Evolutionary conservation across 208 protist species (phyloP).

Genomic region (Leishmania guyanensis): DNA sequence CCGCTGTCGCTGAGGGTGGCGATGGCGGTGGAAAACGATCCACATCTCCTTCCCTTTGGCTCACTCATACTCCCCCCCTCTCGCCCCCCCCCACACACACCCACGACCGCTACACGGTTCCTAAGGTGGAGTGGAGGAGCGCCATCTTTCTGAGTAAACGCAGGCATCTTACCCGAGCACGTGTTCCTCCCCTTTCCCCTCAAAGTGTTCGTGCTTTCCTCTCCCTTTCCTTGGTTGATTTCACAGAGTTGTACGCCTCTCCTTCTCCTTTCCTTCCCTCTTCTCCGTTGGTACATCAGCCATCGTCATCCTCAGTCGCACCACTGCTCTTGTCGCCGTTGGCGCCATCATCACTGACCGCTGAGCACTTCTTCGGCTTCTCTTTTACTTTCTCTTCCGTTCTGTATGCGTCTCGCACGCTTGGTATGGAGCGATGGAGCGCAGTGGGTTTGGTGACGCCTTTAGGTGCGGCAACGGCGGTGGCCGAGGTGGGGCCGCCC

Average conservation of each 20-base stretch:
- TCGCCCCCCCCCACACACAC: not conserved
- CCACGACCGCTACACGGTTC: not conserved
- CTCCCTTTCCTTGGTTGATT: not conserved
- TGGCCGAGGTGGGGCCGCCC: not conserved
- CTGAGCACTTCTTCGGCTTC: not conserved
- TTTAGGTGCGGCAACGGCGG: not conserved
- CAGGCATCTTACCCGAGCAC: not conserved
- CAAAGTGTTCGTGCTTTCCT: not conserved
- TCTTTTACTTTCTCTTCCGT: not conserved
- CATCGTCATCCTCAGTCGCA: not conserved
- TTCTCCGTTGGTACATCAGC: not conserved
- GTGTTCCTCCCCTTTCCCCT: not conserved
- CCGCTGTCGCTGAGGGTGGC: not conserved
- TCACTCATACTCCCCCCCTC: not conserved
- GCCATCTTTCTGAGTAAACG: not conserved
- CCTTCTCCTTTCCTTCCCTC: not conserved
- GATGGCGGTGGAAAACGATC: not conserved
- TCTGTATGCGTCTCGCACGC: not conserved
- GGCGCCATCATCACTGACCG: not conserved
- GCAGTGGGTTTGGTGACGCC: not conserved
- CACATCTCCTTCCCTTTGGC: not conserved
- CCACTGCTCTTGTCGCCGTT: not conserved
- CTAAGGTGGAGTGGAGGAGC: not conserved
- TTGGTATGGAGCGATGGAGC: not conserved
- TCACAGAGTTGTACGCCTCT: not conserved